Evolutionary conservation across 306 rosid species (phyloP).

Genomic region (Inga laurina): DNA sequence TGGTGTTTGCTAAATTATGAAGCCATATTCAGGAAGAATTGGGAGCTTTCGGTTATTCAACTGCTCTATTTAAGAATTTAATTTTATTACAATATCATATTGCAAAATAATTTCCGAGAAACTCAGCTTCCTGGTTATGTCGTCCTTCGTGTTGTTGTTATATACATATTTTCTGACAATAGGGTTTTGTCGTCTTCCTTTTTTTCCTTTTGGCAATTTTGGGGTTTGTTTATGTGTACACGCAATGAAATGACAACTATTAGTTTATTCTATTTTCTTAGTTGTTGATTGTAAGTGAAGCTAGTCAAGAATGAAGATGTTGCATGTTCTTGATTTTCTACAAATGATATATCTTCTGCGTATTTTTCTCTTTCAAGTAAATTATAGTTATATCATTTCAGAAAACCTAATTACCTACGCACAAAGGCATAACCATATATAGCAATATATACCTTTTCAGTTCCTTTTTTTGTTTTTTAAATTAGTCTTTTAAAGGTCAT

Average conservation of each 20-base stretch:
- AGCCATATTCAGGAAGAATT: no score
- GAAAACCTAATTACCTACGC: neutral
- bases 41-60: no score
- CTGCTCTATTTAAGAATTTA: no score
- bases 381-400: no score
- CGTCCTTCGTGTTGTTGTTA: neutral
- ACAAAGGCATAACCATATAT: neutral
- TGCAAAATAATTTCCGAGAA: no score
- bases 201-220: no score
- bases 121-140: neutral
- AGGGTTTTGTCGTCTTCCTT: neutral
- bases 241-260: neutral
- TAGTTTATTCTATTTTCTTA: neutral
- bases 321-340: neutral
- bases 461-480: neutral
- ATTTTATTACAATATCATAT: no score
- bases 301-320: neutral
- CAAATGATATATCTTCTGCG: neutral
- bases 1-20: conserved; percentile 59
- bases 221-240: neutral
- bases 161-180: no score
- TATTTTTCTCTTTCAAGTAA: neutral
- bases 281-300: neutral
- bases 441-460: neutral
- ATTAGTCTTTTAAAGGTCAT: no score